A percentile compares a stretch with the other conserved stretches of the same genome.
Conservation (phyloP, 768 basidiomycete species). For the Suillus brevipes region DNA sequence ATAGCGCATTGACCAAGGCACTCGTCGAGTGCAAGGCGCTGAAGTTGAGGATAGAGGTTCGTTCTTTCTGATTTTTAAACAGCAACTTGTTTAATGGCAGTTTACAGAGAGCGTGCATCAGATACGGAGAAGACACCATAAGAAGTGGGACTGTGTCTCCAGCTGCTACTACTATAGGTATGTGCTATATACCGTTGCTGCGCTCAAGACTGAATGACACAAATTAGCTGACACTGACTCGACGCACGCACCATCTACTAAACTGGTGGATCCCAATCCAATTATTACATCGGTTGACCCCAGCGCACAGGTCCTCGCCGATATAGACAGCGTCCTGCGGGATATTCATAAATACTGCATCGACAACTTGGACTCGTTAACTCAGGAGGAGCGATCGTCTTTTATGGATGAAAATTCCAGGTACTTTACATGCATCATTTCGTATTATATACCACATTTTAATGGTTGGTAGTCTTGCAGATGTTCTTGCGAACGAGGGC, state of each 20-base stretch:
- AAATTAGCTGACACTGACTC: not conserved
- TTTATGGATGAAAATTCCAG: not conserved
- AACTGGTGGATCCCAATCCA: too few relatives aligned
- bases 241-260: not conserved
- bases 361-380: not conserved
- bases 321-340: too few relatives aligned
- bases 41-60: not conserved
- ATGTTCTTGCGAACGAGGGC: not conserved
- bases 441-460: not conserved
- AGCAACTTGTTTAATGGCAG: not conserved
- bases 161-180: not conserved
- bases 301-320: too few relatives aligned
- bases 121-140: not conserved
- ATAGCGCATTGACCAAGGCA: not conserved
- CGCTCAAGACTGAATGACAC: not conserved
- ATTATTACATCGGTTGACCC: too few relatives aligned
- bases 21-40: not conserved
- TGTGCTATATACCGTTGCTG: not conserved
- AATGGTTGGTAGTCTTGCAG: not conserved
- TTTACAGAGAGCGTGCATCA: not conserved
- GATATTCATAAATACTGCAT: not conserved
- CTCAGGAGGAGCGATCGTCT: not conserved
- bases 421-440: not conserved
- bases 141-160: not conserved
- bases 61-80: not conserved